Evolutionary conservation across 2,329 filamentous ascomycete genomes (phyloP).

Genomic region (Penicillium crustosum): DNA sequence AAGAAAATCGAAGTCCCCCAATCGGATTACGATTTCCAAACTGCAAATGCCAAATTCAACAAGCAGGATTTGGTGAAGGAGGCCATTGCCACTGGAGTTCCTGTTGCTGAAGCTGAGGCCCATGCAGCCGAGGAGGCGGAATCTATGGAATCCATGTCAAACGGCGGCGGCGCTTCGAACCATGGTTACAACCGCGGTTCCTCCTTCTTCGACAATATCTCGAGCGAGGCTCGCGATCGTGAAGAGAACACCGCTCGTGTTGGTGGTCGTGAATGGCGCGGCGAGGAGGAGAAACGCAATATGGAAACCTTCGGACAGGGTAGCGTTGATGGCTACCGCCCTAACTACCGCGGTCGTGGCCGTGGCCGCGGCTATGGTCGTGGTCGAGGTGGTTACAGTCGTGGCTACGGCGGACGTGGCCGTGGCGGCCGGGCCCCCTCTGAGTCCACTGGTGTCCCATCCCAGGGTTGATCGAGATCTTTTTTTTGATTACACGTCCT

Average conservation of each 20-base stretch:
- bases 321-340: conserved; percentile 85
- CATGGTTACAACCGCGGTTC: conserved; percentile 78
- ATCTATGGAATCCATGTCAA: conserved; percentile 49
- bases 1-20: conserved; percentile 84
- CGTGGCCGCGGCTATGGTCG: conserved; percentile 51
- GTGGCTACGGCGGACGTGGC: conserved; percentile 41
- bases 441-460: conserved; percentile 41
- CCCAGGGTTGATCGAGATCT: conserved; percentile 28
- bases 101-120: conserved; percentile 56
- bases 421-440: conserved; percentile 43
- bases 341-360: conserved; percentile 67
- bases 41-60: conserved; percentile 84
- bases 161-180: conserved; percentile 34
- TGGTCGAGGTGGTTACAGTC: conserved; percentile 51
- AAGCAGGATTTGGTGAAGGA: conserved; percentile 86
- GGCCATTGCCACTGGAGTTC: conserved; percentile 75
- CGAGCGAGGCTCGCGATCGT: conserved; percentile 86
- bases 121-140: conserved; percentile 45
- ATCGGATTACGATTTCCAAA: conserved; percentile 89
- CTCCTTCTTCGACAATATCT: conserved; percentile 98
- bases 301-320: conserved; percentile 98
- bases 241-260: conserved; percentile 67
- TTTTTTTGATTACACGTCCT: conserved; percentile 15
- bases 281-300: conserved; percentile 91
- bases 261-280: conserved; percentile 84